phyloP scores from a whole-genome alignment of 257 asterid genomes.

The Fraxinus anomala region DNA sequence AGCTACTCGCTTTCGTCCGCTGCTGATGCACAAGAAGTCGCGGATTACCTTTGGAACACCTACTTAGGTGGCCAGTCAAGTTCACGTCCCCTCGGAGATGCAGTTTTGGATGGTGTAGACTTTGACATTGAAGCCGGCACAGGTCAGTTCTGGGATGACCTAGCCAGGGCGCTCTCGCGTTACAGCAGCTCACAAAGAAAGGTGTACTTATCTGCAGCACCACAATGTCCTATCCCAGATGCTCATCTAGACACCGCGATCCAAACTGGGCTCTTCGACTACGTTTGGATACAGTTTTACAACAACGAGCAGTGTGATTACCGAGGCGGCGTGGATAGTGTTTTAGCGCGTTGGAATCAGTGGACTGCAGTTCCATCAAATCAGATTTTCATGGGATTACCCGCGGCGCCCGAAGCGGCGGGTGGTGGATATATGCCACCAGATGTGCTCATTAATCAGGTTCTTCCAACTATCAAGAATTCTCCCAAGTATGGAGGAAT shows the following conservation, averaged over 20 bases:
- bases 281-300: slow-evolving; percentile 65
- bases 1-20: slow-evolving; percentile 45
- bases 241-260: slow-evolving; percentile 38
- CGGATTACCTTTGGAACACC: slow-evolving; percentile 49
- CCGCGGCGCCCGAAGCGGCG: slow-evolving; percentile 53
- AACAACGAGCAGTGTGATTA: slow-evolving; percentile 52
- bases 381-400: slow-evolving; percentile 57
- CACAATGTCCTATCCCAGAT: slow-evolving; percentile 56
- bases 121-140: slow-evolving; percentile 48
- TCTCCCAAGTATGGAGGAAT: slow-evolving; percentile 61
- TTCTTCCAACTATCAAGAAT: slow-evolving; percentile 48
- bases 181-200: slow-evolving; percentile 33
- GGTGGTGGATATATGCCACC: slow-evolving; percentile 50
- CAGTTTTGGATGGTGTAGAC: slow-evolving; percentile 56
- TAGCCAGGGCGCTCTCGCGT: slow-evolving; percentile 36
- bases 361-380: slow-evolving; percentile 34
- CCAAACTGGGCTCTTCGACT: slow-evolving; percentile 52
- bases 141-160: slow-evolving; percentile 38
- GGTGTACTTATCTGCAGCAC: slow-evolving; percentile 59
- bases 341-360: slow-evolving; percentile 46
- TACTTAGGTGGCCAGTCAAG: slow-evolving; percentile 51
- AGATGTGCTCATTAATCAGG: slow-evolving; percentile 50
- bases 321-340: slow-evolving; percentile 22
- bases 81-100: slow-evolving; percentile 49
- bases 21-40: slow-evolving; percentile 46